These are phyloP conservation scores for Aspergillus sp. DNA, from an alignment of 2,329 filamentous ascomycete species.

Conservation along the genomic window DNA sequence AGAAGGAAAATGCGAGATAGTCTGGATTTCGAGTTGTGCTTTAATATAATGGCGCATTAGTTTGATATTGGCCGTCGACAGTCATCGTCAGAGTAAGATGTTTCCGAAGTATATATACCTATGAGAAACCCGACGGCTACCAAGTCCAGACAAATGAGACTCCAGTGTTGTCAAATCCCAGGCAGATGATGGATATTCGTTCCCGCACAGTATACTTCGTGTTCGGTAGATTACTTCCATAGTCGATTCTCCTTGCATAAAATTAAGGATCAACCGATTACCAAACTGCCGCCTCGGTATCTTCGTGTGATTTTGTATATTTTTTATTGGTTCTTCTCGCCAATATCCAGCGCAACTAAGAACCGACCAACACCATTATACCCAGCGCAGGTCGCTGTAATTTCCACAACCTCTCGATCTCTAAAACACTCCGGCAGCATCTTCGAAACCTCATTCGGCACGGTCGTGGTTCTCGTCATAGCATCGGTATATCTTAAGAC, in stretches of 20 bases:
- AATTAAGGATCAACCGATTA: background rate
- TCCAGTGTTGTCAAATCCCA: background rate
- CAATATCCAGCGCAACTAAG: constrained; percentile 73
- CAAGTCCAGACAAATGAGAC: background rate
- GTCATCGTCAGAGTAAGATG: background rate
- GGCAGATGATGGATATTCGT: background rate
- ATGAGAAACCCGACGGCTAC: background rate
- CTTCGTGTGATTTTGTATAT: background rate
- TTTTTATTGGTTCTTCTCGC: constrained; percentile 38
- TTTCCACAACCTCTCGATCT: constrained; percentile 75
- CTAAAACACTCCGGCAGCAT: constrained; percentile 61
- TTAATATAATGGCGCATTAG: background rate
- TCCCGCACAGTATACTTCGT: background rate
- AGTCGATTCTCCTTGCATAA: background rate
- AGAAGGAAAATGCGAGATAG: background rate
- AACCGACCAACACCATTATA: constrained; percentile 88
- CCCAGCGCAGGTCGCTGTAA: constrained; percentile 73
- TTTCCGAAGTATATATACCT: background rate
- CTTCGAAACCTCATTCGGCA: constrained; percentile 68
- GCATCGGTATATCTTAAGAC: constrained; percentile 75
- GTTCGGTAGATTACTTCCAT: background rate
- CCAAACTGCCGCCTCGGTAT: background rate
- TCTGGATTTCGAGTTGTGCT: background rate
- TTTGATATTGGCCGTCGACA: background rate
- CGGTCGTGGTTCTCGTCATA: constrained; percentile 74